These are phyloP conservation scores for Acorus gramineus DNA, from an alignment of 106 monocot species.

Conservation along the genomic window DNA sequence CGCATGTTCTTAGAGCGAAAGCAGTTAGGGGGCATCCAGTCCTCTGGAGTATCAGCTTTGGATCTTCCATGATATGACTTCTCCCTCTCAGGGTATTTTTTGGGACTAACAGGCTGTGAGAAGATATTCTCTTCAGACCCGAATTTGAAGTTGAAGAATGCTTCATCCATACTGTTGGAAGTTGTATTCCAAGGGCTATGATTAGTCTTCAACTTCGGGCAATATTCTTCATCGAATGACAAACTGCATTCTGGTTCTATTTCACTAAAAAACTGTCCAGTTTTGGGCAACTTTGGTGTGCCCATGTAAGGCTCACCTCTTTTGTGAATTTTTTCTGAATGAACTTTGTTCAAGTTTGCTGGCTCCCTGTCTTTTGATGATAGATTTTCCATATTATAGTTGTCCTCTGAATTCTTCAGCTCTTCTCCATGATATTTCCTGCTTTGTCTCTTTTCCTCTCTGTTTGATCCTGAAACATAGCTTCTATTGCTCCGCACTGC, in stretches of 20 bases:
- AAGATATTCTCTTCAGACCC: constrained; percentile 24
- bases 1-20: constrained; percentile 13
- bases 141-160: constrained; percentile 5
- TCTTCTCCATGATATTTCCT: constrained; percentile 6
- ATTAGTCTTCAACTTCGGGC: constrained; percentile 3
- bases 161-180: neutral
- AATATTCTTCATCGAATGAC: constrained; percentile 13
- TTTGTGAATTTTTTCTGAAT: neutral
- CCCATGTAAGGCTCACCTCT: constrained; percentile 3
- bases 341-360: constrained; percentile 4
- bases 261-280: constrained; percentile 9
- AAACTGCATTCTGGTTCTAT: constrained; percentile 9
- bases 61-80: constrained; percentile 1
- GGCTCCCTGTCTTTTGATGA: constrained; percentile 5
- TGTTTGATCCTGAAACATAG: constrained; percentile 2
- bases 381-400: constrained; percentile 8
- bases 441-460: constrained; percentile 5
- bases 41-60: constrained; percentile 2
- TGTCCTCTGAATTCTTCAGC: constrained; percentile 5
- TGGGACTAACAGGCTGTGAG: constrained; percentile 8
- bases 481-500: constrained; percentile 19
- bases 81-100: neutral
- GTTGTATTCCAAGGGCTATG: constrained; percentile 8
- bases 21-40: neutral
- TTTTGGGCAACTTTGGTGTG: constrained; percentile 5